Evolutionary conservation across 768 basidiomycete genomes (phyloP), one percentile per base, ranked within the genome.

Genomic region (Boletus vermiculosoides): DNA sequence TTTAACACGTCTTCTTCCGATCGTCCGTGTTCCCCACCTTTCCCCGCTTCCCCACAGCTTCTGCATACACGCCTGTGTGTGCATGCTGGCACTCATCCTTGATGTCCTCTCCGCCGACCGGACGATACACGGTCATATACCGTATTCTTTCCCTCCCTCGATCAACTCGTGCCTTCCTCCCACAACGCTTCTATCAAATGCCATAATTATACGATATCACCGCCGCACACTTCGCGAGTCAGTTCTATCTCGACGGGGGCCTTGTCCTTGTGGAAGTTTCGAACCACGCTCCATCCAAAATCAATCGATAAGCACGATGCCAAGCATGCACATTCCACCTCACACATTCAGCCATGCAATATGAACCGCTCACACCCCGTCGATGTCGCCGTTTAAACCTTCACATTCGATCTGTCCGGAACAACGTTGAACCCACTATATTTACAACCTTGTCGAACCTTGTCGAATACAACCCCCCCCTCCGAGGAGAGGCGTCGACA

Each of bases 1-100:
- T 48, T 46, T 40, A 46, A 16, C 36, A 22, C 31, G 1, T 42
- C 30, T 55, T 55, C 55, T 47, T 60, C 50, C 44, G 45, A 58
- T 56, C 53, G 34, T 34, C 20, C 6, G 11, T 36, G n/a, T 48
- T 52, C 55, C 62, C 65, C 67, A 53, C 45, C 49, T 54, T 71
- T 60, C 68, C 71, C 66, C 68, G 23, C 61, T 63, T 66, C 61
- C 60, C 66, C 56, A 60, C 54, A 60, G 45, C 42, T 57, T 52
- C 52, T 40, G 45, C 40, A 45, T 30, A 40, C 60, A 45, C 42
- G 49, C 37, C 39, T 48, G 39, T 13, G 18, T 31, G 13, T 36
- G 40, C 50, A 39, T 7, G 37, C 18, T 51, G 50, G 12, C 36
- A 31, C 20, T 22, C 25, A 12, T 45, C 31, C 37, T 46, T 20